Evolutionary conservation across 495 filamentous ascomycete species (phyloP).

Genomic region (Ascodesmis nigricans): DNA sequence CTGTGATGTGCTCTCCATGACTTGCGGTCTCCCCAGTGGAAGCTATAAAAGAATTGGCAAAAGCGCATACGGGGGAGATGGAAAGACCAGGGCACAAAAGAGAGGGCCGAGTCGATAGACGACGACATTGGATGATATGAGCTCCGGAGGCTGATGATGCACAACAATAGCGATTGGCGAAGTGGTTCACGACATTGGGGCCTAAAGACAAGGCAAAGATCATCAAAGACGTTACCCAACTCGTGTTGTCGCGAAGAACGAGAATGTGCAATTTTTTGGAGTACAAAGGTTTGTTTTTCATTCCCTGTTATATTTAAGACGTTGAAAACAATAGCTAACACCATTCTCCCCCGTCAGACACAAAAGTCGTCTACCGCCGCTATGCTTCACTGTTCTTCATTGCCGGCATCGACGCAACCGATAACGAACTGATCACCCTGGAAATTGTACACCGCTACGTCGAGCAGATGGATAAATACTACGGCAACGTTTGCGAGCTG

Average conservation of each 20-base stretch:
- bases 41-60: no score
- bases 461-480: slow-evolving; percentile 99
- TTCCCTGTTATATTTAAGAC: background rate
- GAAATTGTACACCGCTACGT: slow-evolving; percentile 98
- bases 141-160: slow-evolving; percentile 6
- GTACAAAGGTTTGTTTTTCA: slow-evolving; percentile 62
- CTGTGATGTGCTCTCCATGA: no score
- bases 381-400: slow-evolving; percentile 99
- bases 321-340: slow-evolving; percentile 12
- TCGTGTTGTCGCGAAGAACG: slow-evolving; percentile 82
- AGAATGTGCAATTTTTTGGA: slow-evolving; percentile 99
- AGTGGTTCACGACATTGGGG: slow-evolving; percentile 98
- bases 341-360: slow-evolving; percentile 35
- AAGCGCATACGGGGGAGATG: no score
- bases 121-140: no score
- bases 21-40: slow-evolving; percentile 1
- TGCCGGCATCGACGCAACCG: slow-evolving; percentile 76
- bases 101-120: no score
- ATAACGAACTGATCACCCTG: slow-evolving; percentile 95
- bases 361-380: slow-evolving; percentile 92
- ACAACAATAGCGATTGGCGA: slow-evolving; percentile 61
- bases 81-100: no score
- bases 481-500: slow-evolving; percentile 97
- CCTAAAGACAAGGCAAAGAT: slow-evolving; percentile 99
- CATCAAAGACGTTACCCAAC: slow-evolving; percentile 96